These are phyloP conservation scores for Aspergillus leporis DNA, from an alignment of 495 filamentous ascomycete species.

Conservation along the genomic window DNA sequence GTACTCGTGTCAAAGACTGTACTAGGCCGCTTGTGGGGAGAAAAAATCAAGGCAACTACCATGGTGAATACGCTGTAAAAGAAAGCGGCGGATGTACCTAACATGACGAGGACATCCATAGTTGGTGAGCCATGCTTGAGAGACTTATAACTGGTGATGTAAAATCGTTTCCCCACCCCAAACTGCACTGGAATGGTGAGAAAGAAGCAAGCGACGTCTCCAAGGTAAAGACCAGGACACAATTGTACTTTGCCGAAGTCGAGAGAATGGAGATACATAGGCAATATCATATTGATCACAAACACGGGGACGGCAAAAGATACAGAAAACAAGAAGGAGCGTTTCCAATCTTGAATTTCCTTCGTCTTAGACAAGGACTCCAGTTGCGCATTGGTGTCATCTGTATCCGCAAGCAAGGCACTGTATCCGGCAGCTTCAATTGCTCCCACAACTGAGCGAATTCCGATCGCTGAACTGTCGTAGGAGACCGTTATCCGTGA, in stretches of 20 bases:
- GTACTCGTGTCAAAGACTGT: constrained; percentile 97
- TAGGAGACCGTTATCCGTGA: constrained; percentile 70
- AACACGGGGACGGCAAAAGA: constrained; percentile 90
- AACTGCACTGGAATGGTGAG: constrained; percentile 95
- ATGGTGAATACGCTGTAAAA: constrained; percentile 94
- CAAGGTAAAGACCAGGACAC: constrained; percentile 76
- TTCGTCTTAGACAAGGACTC: constrained; percentile 95
- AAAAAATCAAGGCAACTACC: constrained; percentile 69
- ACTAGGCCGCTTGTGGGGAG: constrained; percentile 72
- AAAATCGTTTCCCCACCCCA: constrained; percentile 92
- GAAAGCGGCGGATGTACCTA: constrained; percentile 96
- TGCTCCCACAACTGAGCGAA: constrained; percentile 78
- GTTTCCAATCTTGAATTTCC: constrained; percentile 90
- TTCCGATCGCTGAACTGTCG: constrained; percentile 66
- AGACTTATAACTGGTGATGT: constrained; percentile 85
- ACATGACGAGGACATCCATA: constrained; percentile 95
- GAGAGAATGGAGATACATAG: constrained; percentile 69
- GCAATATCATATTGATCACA: constrained; percentile 86
- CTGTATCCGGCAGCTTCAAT: constrained; percentile 83
- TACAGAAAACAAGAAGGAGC: constrained; percentile 71
- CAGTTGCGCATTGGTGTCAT: constrained; percentile 96
- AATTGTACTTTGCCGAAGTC: constrained; percentile 72
- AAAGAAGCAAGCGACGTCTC: constrained; percentile 77
- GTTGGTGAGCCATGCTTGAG: constrained; percentile 86
- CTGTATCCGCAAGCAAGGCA: constrained; percentile 82